These are phyloP conservation scores for Hypoxylon sp. DNA, from an alignment of 2,329 filamentous ascomycete species.

Conservation along the genomic window DNA sequence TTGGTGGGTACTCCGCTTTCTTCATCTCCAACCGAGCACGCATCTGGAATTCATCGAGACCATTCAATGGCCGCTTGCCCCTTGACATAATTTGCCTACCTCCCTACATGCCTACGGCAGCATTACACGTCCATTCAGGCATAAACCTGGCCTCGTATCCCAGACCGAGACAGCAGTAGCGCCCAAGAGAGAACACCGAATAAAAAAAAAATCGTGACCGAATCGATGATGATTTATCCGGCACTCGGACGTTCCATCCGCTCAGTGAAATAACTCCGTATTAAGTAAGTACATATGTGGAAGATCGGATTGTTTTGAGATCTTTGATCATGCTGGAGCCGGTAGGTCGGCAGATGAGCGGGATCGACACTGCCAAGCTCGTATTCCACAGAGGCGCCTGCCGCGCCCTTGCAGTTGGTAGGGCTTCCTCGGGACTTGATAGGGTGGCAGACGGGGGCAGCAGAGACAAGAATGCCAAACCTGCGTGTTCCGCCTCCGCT, in stretches of 20 bases:
- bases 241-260: constrained; percentile 25
- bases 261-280: constrained; percentile 3
- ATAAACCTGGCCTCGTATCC: constrained; percentile 38
- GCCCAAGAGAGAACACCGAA: neutral
- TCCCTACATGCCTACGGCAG: constrained; percentile 29
- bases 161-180: constrained; percentile 5
- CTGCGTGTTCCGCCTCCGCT: constrained; percentile 21
- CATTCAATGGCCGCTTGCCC: constrained; percentile 19
- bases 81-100: constrained; percentile 6
- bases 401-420: constrained; percentile 39
- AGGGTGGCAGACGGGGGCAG: constrained; percentile 10
- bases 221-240: constrained; percentile 28
- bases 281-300: constrained; percentile 2
- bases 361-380: constrained; percentile 44
- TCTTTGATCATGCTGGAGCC: constrained; percentile 35
- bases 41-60: constrained; percentile 31
- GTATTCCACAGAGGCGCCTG: constrained; percentile 35
- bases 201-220: constrained; percentile 12
- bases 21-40: constrained; percentile 20
- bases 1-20: constrained; percentile 9
- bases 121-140: constrained; percentile 20
- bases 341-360: constrained; percentile 38
- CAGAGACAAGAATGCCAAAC: constrained; percentile 15
- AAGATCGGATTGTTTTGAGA: constrained; percentile 30
- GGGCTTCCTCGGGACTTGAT: constrained; percentile 7